Evolutionary conservation across 768 basidiomycete genomes (phyloP), one percentile per base, ranked within the genome.

Genomic region (Ramaria sp.): DNA sequence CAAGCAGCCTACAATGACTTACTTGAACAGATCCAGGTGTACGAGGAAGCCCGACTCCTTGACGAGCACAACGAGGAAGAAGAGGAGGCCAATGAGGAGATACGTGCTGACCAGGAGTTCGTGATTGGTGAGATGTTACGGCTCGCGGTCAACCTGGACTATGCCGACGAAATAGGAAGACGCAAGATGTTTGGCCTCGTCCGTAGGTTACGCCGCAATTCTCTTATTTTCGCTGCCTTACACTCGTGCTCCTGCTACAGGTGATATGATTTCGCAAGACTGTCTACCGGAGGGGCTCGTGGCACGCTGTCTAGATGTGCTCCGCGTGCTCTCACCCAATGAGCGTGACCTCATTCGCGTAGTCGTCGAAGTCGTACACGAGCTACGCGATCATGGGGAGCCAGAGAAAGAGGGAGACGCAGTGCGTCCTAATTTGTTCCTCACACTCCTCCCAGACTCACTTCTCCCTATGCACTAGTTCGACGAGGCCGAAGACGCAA

Each of bases 131-230:
- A 97, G 66, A 75, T 97, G 66, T 75, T 96, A 22, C 78, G 75
- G 60, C 69, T 95, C 28, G 88, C 88, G 0, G 74, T 85, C 3
- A 78, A 85, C 57, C 71, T 92, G 25, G 94, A 97, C 66, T 97
- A 94, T 61, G 78, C 83, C 0, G 95, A 98, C 68, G 92, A 96
- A 66, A 88, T 86, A 56, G 94, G 95, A 3, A 70, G 91, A 56
- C 70, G 91, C 56, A 87, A 86, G 68, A 92, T 93, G 84, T 88
- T 87, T 62, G 74, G 79, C 48, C 81, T 94, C 30, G 81, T 94
- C 61, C 81, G 91, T 86, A 58, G 67, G 87, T 81, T 16, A 9
- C 4, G 7, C 10, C 8, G 28, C 16, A 41, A 37, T 57, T 54
- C 25, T 47, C 52, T 10, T 42, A 36, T 22, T 24, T n/a, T 38